phyloP scores from a whole-genome alignment of 768 basidiomycete genomes.

The Psilocybe cyanescens region DNA sequence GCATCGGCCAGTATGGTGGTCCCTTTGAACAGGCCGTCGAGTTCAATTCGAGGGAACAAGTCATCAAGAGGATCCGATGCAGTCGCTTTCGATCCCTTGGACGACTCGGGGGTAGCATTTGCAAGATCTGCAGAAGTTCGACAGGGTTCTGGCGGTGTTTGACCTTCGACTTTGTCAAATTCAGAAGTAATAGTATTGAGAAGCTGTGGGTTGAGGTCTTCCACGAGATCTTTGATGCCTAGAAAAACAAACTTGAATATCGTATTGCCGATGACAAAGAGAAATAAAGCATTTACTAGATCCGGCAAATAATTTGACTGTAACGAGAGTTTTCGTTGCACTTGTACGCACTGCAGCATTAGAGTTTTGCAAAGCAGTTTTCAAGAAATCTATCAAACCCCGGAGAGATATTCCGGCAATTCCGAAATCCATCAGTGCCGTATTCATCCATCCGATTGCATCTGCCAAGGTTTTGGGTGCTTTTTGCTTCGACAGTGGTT shows the following conservation, averaged over 20 bases:
- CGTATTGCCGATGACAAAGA: neutral
- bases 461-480: slow-evolving; percentile 97
- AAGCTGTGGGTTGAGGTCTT: slow-evolving; percentile 94
- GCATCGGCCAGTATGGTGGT: slow-evolving; percentile 82
- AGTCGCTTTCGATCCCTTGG: slow-evolving; percentile 43
- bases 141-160: slow-evolving; percentile 74
- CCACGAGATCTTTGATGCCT: slow-evolving; percentile 92
- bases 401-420: slow-evolving; percentile 84
- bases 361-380: slow-evolving; percentile 85
- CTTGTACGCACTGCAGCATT: slow-evolving; percentile 93
- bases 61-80: slow-evolving; percentile 85
- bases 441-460: slow-evolving; percentile 86
- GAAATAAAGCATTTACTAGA: slow-evolving; percentile 51
- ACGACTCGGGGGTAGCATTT: slow-evolving; percentile 44
- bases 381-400: slow-evolving; percentile 88
- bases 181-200: slow-evolving; percentile 88
- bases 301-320: slow-evolving; percentile 90
- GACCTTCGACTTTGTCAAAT: slow-evolving; percentile 91
- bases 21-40: slow-evolving; percentile 83
- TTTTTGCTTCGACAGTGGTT: slow-evolving; percentile 92
- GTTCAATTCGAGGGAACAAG: slow-evolving; percentile 92
- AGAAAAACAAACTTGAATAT: slow-evolving; percentile 10
- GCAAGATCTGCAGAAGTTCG: slow-evolving; percentile 79
- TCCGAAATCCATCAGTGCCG: slow-evolving; percentile 88
- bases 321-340: slow-evolving; percentile 92